Percentiles rank a stretch among this genome's conserved stretches.
These are phyloP conservation scores for Thermoascus crustaceus DNA, from an alignment of 2,329 filamentous ascomycete genomes.

Conservation along the genomic window DNA sequence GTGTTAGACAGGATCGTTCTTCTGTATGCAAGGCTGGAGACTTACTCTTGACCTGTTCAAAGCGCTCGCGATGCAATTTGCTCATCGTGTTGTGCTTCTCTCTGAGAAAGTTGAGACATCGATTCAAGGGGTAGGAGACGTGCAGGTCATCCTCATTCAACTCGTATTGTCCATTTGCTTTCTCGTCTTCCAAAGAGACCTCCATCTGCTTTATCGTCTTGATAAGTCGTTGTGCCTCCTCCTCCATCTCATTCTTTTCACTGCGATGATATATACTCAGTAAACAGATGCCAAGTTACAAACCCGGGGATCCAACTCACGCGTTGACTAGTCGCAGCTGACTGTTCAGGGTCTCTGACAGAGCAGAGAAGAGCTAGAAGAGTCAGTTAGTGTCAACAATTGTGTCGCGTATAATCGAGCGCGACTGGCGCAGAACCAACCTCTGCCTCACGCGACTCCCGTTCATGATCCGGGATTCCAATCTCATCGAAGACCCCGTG, in stretches of 20 bases:
- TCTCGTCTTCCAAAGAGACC: conserved; percentile 70
- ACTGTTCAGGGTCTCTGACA: conserved; percentile 85
- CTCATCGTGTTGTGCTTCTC: conserved; percentile 77
- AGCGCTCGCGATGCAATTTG: conserved; percentile 80
- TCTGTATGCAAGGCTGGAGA: conserved; percentile 7
- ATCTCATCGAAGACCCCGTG: conserved; percentile 97
- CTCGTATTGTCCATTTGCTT: conserved; percentile 55
- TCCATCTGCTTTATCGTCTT: conserved; percentile 91
- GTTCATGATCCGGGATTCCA: conserved; percentile 86
- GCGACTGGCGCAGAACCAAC: conserved; percentile 44
- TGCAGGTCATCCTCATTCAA: conserved; percentile 59
- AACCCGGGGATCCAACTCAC: conserved; percentile 31
- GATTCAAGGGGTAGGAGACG: conserved; percentile 73
- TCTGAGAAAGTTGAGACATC: conserved; percentile 71
- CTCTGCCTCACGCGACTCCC: conserved; percentile 81
- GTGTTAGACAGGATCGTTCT: conserved; percentile 15
- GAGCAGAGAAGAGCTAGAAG: conserved; percentile 71
- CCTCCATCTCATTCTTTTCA: conserved; percentile 85
- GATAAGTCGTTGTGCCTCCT: conserved; percentile 79
- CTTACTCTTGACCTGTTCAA: conserved; percentile 90
- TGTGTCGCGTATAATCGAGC: conserved; percentile 2
- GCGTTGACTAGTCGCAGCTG: conserved; percentile 76
- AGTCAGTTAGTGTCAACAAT: conserved; percentile 15
- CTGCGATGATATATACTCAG: conserved; percentile 29
- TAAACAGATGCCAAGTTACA: conserved; percentile 8